phyloP scores from a whole-genome alignment of 768 basidiomycete species.

The Mycena leptocephala region DNA sequence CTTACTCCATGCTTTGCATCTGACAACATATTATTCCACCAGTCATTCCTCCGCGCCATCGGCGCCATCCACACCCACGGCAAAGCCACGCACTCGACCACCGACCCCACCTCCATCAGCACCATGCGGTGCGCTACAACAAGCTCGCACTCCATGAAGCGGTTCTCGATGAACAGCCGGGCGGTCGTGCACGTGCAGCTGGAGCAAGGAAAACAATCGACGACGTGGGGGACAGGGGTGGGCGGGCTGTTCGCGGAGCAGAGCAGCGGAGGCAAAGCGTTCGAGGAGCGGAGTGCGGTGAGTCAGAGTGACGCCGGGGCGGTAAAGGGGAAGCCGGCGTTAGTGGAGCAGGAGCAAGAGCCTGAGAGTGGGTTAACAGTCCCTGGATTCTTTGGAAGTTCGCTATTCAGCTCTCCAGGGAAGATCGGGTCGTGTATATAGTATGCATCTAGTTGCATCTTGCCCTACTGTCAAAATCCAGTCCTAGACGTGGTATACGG shows the following conservation, averaged over 20 bases:
- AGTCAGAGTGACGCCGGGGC: slow-evolving; percentile 9
- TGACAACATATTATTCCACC: background rate
- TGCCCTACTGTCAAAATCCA: background rate
- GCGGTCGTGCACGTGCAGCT: slow-evolving; percentile 1
- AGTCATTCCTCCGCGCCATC: slow-evolving; percentile 6
- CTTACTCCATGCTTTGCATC: background rate
- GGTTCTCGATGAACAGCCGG: slow-evolving; percentile 13
- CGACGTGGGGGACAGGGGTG: background rate
- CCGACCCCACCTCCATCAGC: background rate
- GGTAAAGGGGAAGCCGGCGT: slow-evolving; percentile 14
- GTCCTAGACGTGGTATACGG: background rate
- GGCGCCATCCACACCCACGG: background rate
- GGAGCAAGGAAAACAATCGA: background rate
- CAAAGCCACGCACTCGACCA: background rate
- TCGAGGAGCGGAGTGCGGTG: slow-evolving; percentile 1
- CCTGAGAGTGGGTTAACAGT: slow-evolving; percentile 5
- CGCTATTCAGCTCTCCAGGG: slow-evolving; percentile 18
- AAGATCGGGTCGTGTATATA: slow-evolving; percentile 9
- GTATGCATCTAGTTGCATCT: slow-evolving; percentile 1
- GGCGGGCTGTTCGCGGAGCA: background rate
- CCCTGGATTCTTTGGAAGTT: slow-evolving; percentile 15
- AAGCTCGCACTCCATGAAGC: slow-evolving; percentile 2
- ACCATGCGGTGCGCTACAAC: background rate
- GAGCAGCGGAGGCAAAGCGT: background rate
- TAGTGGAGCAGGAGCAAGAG: slow-evolving; percentile 19